Conservation (phyloP, 192 early-diverging fungal genomes). For the Podila horticola region DNA sequence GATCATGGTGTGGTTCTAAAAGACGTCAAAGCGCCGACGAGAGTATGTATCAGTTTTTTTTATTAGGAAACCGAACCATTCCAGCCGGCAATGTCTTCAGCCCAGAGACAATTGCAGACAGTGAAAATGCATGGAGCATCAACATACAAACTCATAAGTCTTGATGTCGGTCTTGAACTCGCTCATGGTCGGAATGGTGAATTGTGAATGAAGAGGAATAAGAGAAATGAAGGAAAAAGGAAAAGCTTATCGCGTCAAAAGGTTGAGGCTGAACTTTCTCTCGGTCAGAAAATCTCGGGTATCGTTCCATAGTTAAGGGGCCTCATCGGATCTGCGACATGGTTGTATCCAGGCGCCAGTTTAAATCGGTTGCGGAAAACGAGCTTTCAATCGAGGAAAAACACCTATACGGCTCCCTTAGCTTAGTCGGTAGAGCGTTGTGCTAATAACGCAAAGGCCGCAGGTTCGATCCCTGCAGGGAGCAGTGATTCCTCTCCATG, state of each 20-base stretch:
- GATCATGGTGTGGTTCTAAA: constrained; percentile 88
- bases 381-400: too few relatives aligned
- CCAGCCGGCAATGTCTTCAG: background rate
- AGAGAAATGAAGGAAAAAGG: background rate
- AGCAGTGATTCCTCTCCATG: constrained; percentile 16
- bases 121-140: constrained; percentile 4
- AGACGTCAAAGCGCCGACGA: background rate
- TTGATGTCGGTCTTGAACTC: constrained; percentile 47
- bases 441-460: constrained; percentile 75
- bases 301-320: too few relatives aligned
- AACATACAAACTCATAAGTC: constrained; percentile 48
- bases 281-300: too few relatives aligned
- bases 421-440: constrained; percentile 76
- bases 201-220: background rate
- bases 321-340: too few relatives aligned
- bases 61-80: background rate
- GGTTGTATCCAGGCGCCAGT: too few relatives aligned
- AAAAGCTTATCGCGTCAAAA: too few relatives aligned
- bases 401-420: constrained; percentile 31
- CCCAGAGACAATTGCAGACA: background rate
- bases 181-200: constrained; percentile 21
- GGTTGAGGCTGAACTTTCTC: too few relatives aligned
- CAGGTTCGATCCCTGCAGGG: constrained; percentile 70
- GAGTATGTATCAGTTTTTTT: background rate
- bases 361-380: too few relatives aligned